Conservation (phyloP, 176 grass and related monocot species). For the sorghum (Sorghum bicolor) region Sorghum_bicolor_NCBIv3 NC_012877.2:11564501-11565000, state of each 20-base stretch:
- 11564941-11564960: conserved; percentile 74
- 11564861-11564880: conserved; percentile 73
- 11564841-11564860: conserved; percentile 76
- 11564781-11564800: conserved; percentile 56
- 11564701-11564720: conserved; percentile 48
- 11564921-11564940: conserved; percentile 69
- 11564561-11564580: conserved; percentile 59
- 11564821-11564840: conserved; percentile 80
- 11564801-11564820: conserved; percentile 54
- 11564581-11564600: conserved; percentile 94
- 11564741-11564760: conserved; percentile 42
- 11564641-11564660: conserved; percentile 34
- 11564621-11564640: conserved; percentile 52
- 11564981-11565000: conserved; percentile 70
- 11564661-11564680: conserved; percentile 59
- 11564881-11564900: conserved; percentile 61
- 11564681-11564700: conserved; percentile 77
- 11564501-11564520: conserved; percentile 59
- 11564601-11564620: conserved; percentile 61
- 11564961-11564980: conserved; percentile 64
- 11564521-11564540: conserved; percentile 86
- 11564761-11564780: conserved; percentile 66
- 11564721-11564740: conserved; percentile 31
- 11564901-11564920: conserved; percentile 62
- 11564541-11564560: conserved; percentile 54